Conservation (phyloP, 306 rosid genomes). For the Vigna unguiculata region DNA sequence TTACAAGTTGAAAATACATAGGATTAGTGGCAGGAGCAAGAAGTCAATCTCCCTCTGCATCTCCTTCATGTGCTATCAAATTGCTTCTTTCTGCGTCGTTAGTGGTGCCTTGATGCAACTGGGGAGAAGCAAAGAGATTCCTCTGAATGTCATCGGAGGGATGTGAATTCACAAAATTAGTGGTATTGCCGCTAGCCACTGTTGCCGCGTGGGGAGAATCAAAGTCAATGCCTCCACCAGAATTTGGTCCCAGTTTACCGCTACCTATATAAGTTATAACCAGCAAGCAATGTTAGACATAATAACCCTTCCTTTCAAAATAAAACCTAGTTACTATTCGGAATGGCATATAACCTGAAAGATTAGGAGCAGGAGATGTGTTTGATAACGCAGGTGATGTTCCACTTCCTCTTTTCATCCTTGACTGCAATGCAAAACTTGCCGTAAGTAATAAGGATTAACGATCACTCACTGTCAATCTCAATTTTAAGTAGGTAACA, state of each 20-base stretch:
- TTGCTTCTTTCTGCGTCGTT: slow-evolving; percentile 56
- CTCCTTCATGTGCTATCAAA: slow-evolving; percentile 50
- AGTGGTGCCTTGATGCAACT: slow-evolving; percentile 62
- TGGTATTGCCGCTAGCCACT: slow-evolving; percentile 35
- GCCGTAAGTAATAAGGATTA: slow-evolving; percentile 31
- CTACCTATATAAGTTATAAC: slow-evolving; percentile 64
- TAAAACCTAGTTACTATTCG: neutral
- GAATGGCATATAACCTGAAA: slow-evolving; percentile 62
- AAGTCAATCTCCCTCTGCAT: slow-evolving; percentile 41
- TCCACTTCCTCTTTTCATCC: slow-evolving; percentile 85
- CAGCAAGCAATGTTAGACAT: slow-evolving; percentile 11
- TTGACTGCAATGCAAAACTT: slow-evolving; percentile 68
- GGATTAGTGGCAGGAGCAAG: neutral
- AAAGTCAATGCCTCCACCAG: slow-evolving; percentile 58
- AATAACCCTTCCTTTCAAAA: slow-evolving; percentile 2
- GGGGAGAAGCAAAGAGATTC: slow-evolving; percentile 64
- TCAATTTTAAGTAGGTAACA: slow-evolving; percentile 19
- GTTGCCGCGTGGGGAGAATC: slow-evolving; percentile 58
- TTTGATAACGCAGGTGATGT: slow-evolving; percentile 47
- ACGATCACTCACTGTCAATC: neutral
- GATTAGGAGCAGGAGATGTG: slow-evolving; percentile 46
- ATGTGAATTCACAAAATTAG: slow-evolving; percentile 45
- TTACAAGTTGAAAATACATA: neutral
- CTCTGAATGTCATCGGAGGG: slow-evolving; percentile 52
- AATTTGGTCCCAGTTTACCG: slow-evolving; percentile 61